Base-by-base conservation (phyloP, 2,329 filamentous ascomycete genomes). In the Claviceps pusilla region DNA sequence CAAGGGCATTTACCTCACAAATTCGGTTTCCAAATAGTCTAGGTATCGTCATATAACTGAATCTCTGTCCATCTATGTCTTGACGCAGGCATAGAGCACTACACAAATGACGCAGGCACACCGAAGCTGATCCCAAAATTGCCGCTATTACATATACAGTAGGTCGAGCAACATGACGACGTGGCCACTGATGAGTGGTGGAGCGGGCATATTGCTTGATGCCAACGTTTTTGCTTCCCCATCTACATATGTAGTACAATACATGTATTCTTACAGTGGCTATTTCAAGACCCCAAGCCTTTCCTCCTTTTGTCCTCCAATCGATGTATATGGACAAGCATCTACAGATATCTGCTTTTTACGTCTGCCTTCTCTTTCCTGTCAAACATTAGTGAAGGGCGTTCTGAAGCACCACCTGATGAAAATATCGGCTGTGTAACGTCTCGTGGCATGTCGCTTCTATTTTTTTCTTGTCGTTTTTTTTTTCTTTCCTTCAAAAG, bases 221-320 rank as follows among this genome's bases (percentile, higher is more conserved):
- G 28, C 14, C 28, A 31, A 31, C 45, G 28, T 35, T 52, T 43
- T 51, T n/a, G 4, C 12, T 42, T 45, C 35, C 49, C 19, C 37
- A 10, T 33, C 3, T 50, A 3, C 39, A 2, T 45, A 42, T 53
- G 51, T 33, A 46, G 37, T 49, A 19, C 19, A 51, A 19, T 53
- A 51, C 49, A 54, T 39, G 19, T 54, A 43, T 39, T 54, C 4
- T 51, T 54, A 54, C 54, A 54, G 35, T 51, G 53, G 55, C 49
- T 56, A 12, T 43, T 60, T 46, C 9, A 54, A 54, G 42, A 35
- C 16, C 9, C 39, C 5, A 33, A 7, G 6, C 14, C 7, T 9
- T 2, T 24, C 29, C 39, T n/a, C 35, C 19, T 31, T 31, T 9
- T 43, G 29, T 31, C 7, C n/a, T 50, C 12, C 12, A 7, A 33